Conservation (phyloP, 2,329 filamentous ascomycete species). For the Microthyrium microscopicum region DNA sequence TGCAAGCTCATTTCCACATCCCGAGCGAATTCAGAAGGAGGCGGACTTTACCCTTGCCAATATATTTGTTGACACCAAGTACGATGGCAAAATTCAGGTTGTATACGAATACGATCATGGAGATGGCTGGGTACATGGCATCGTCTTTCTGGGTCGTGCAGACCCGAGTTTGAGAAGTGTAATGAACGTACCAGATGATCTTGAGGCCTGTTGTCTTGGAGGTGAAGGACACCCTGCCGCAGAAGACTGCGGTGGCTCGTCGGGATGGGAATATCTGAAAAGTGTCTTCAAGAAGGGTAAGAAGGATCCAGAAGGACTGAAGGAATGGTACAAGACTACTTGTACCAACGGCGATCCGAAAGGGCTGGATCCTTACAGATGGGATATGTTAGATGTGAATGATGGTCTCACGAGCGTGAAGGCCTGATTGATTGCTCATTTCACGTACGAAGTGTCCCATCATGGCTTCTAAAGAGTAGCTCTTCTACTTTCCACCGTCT, state of each 20-base stretch:
- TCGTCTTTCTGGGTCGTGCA: constrained; percentile 3
- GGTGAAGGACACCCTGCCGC: constrained; percentile 5
- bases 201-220: background rate
- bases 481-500: no score
- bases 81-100: background rate
- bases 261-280: constrained; percentile 6
- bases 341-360: constrained; percentile 3
- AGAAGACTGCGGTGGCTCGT: constrained; percentile 1
- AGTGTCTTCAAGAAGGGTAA: constrained; percentile 4
- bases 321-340: constrained; percentile 5
- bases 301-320: constrained; percentile 1
- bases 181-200: background rate
- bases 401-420: no score
- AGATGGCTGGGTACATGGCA: constrained; percentile 1
- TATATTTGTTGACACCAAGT: constrained; percentile 1
- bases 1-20: no score
- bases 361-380: constrained; percentile 5
- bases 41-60: no score
- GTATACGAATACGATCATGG: constrained; percentile 5
- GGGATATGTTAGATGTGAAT: constrained; percentile 6
- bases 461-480: no score
- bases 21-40: no score
- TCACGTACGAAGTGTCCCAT: no score
- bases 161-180: background rate
- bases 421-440: no score